Percentiles rank a stretch among this genome's conserved stretches.
These are phyloP conservation scores for Blastocystis sp. DNA, from an alignment of 352 stramenopile genomes.

Conservation along the genomic window DNA sequence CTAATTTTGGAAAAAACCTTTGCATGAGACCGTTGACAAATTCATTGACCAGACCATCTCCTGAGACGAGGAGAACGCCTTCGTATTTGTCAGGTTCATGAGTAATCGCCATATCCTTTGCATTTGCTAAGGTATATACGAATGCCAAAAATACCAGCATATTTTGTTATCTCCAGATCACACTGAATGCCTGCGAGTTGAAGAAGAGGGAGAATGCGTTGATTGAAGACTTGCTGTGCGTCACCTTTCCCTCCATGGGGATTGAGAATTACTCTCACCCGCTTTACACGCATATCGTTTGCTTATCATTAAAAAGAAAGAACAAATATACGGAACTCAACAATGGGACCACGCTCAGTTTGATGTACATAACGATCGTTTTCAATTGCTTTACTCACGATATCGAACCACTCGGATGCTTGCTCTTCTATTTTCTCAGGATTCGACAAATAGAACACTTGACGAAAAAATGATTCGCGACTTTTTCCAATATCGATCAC, in stretches of 20 bases:
- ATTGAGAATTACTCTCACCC: conserved; percentile 48
- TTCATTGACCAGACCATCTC: conserved; percentile 54
- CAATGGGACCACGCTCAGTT: conserved; percentile 12
- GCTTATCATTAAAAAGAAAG: neutral
- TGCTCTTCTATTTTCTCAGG: conserved; percentile 23
- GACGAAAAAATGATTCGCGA: conserved; percentile 37
- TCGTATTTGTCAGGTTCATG: conserved; percentile 60
- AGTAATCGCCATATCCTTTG: conserved; percentile 49
- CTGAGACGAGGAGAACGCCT: conserved; percentile 43
- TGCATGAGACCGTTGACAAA: conserved; percentile 59
- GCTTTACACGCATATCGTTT: conserved; percentile 36
- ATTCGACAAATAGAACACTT: neutral
- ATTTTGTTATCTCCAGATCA: conserved; percentile 61
- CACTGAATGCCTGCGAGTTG: conserved; percentile 57
- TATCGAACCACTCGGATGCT: conserved; percentile 41
- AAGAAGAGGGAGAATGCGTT: conserved; percentile 46
- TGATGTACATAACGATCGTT: neutral
- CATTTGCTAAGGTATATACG: neutral
- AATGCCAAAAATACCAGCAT: conserved; percentile 12
- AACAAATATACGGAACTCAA: neutral
- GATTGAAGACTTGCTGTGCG: conserved; percentile 54
- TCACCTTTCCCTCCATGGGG: conserved; percentile 47
- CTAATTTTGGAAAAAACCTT: neutral
- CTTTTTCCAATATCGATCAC: conserved; percentile 55
- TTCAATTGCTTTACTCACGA: conserved; percentile 44